Evolutionary conservation across 23 red algal species (phyloP).

Genomic region (Chondrus crispus): DNA sequence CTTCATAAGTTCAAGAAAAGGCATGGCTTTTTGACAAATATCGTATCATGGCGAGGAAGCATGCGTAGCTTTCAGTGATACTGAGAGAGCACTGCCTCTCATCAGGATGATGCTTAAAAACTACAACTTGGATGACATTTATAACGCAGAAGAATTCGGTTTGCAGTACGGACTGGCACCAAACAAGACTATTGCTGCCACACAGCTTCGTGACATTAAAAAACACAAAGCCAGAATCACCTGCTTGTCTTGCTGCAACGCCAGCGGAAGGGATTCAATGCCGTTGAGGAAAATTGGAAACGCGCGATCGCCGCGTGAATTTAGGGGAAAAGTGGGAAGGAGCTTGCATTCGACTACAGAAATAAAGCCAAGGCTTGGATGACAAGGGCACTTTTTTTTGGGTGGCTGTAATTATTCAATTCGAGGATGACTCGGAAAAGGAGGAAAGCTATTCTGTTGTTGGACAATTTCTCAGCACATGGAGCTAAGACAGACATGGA

Average conservation of each 20-base stretch:
- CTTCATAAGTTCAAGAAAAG: too few species aligned
- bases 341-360: constrained; percentile 9
- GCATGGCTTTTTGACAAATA: too few species aligned
- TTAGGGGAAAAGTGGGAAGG: neutral
- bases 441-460: too few species aligned
- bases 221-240: neutral
- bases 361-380: constrained; percentile 3
- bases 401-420: too few species aligned
- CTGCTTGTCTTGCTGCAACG: neutral
- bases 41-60: too few species aligned
- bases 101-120: too few species aligned
- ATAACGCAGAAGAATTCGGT: constrained; percentile 1
- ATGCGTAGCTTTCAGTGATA: too few species aligned
- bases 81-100: too few species aligned
- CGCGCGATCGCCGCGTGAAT: neutral
- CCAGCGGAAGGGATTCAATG: neutral
- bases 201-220: neutral
- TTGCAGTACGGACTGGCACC: neutral
- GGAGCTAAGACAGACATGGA: too few species aligned
- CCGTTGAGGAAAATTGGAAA: neutral
- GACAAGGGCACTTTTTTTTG: neutral
- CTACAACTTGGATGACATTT: neutral
- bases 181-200: neutral
- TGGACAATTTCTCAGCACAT: too few species aligned
- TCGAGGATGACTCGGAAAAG: too few species aligned